These are phyloP conservation scores for Fusarium liriodendri DNA, from an alignment of 2,329 filamentous ascomycete species.

Conservation along the genomic window DNA sequence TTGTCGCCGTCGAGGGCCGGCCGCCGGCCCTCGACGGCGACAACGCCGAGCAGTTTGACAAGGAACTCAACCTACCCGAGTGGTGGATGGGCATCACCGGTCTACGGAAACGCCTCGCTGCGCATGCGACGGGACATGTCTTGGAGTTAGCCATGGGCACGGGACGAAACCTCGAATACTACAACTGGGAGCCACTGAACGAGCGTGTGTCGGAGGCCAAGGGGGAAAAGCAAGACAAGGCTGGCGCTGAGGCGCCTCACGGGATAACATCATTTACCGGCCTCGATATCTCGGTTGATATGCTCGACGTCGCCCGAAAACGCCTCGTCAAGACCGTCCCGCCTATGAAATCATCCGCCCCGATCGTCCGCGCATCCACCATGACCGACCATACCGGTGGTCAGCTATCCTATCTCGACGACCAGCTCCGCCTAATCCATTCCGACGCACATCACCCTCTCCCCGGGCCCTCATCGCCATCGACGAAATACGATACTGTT, in stretches of 20 bases:
- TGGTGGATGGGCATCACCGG: constrained; percentile 65
- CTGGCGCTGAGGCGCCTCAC: constrained; percentile 2
- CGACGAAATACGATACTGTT: constrained; percentile 69
- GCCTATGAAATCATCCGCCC: constrained; percentile 47
- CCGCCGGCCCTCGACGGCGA: constrained; percentile 59
- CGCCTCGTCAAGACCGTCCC: constrained; percentile 61
- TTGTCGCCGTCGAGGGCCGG: no score
- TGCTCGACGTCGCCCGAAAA: constrained; percentile 68
- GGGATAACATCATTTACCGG: constrained; percentile 69
- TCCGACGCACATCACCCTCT: constrained; percentile 60
- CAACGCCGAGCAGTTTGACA: constrained; percentile 67
- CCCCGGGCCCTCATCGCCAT: constrained; percentile 48
- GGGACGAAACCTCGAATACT: constrained; percentile 70
- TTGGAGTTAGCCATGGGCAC: constrained; percentile 73
- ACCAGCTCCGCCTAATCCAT: constrained; percentile 59
- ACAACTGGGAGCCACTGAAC: constrained; percentile 63
- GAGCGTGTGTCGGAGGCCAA: constrained; percentile 32
- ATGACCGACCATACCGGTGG: constrained; percentile 50
- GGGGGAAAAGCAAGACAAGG: constrained; percentile 12
- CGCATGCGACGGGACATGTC: constrained; percentile 64
- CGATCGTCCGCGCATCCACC: constrained; percentile 48
- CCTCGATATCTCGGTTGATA: constrained; percentile 69
- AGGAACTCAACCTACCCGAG: constrained; percentile 67
- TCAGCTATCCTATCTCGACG: constrained; percentile 53
- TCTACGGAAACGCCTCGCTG: constrained; percentile 62